Conservation (phyloP, 805 yeast species). For the Lachancea nothofagi region DNA sequence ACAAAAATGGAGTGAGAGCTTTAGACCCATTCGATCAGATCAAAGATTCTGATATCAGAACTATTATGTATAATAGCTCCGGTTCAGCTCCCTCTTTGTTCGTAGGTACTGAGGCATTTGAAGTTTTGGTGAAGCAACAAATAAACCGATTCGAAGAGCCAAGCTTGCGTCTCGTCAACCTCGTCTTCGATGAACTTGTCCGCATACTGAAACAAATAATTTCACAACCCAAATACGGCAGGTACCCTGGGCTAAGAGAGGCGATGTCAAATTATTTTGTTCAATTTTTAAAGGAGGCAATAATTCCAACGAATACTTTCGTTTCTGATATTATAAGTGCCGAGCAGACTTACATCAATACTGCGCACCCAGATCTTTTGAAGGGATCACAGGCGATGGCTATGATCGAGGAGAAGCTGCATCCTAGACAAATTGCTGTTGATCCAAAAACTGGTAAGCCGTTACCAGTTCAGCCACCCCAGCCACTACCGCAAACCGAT, state of each 20-base stretch:
- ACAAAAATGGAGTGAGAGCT: conserved; percentile 84
- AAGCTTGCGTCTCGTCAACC: conserved; percentile 74
- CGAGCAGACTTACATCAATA: conserved; percentile 92
- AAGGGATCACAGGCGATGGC: conserved; percentile 95
- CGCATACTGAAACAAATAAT: conserved; percentile 82
- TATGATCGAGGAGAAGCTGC: conserved; percentile 80
- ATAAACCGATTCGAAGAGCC: conserved; percentile 95
- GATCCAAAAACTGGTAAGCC: conserved; percentile 92
- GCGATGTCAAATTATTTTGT: conserved; percentile 76
- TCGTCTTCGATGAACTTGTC: conserved; percentile 91
- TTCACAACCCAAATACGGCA: conserved; percentile 70
- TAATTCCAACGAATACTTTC: conserved; percentile 79
- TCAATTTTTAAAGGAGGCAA: conserved; percentile 69
- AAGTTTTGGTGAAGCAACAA: conserved; percentile 90
- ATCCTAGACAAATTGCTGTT: conserved; percentile 62
- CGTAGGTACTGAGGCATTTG: conserved; percentile 97
- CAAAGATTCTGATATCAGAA: conserved; percentile 91
- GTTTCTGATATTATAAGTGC: conserved; percentile 76
- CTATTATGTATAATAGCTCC: conserved; percentile 93
- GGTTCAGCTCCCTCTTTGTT: conserved; percentile 95
- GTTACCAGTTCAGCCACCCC: conserved; percentile 37
- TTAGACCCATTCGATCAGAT: conserved; percentile 96
- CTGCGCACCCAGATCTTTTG: conserved; percentile 94
- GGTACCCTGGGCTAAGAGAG: conserved; percentile 89
- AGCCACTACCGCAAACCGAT: conserved; percentile 32